phyloP scores from a whole-genome alignment of 768 basidiomycete genomes.

The Roridomyces roridus region DNA sequence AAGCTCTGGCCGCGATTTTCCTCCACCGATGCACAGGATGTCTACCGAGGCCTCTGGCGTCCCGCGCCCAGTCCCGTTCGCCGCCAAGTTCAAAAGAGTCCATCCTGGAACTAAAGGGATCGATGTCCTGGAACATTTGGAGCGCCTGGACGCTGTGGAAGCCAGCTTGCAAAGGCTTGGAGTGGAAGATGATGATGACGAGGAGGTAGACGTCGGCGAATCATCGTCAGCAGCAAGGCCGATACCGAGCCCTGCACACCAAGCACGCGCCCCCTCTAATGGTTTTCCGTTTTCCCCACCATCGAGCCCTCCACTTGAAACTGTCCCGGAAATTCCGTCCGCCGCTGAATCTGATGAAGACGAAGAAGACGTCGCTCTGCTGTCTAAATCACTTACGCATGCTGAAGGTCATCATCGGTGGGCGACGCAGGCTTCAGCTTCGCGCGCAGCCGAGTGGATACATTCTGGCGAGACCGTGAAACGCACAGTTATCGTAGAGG shows the following conservation, averaged over 20 bases:
- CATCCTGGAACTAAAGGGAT: conserved; percentile 90
- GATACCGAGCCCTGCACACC: conserved; percentile 25
- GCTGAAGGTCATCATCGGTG: conserved; percentile 56
- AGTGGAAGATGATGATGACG: conserved; percentile 60
- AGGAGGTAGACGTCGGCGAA: conserved; percentile 73
- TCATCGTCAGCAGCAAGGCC: conserved; percentile 34
- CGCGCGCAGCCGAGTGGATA: conserved; percentile 54
- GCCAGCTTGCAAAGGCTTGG: conserved; percentile 80
- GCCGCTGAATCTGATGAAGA: conserved; percentile 64
- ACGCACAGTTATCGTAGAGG: conserved; percentile 75
- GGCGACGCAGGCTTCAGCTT: conserved; percentile 37
- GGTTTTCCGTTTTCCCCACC: conserved; percentile 59
- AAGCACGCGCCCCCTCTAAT: conserved; percentile 36
- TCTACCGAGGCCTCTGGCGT: conserved; percentile 69
- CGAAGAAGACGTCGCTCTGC: conserved; percentile 71
- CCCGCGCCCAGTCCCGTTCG: conserved; percentile 81
- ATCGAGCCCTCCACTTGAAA: conserved; percentile 59
- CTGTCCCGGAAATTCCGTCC: conserved; percentile 62
- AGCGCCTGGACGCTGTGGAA: conserved; percentile 83
- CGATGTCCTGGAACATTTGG: conserved; percentile 83
- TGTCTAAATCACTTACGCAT: conserved; percentile 77
- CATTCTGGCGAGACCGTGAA: conserved; percentile 50
- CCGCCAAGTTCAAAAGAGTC: conserved; percentile 82
- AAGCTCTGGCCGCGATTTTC: conserved; percentile 74
- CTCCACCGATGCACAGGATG: conserved; percentile 69